Base-by-base conservation (phyloP, 495 filamentous ascomycete genomes). In the Staphylotrichum tortipilum region DNA sequence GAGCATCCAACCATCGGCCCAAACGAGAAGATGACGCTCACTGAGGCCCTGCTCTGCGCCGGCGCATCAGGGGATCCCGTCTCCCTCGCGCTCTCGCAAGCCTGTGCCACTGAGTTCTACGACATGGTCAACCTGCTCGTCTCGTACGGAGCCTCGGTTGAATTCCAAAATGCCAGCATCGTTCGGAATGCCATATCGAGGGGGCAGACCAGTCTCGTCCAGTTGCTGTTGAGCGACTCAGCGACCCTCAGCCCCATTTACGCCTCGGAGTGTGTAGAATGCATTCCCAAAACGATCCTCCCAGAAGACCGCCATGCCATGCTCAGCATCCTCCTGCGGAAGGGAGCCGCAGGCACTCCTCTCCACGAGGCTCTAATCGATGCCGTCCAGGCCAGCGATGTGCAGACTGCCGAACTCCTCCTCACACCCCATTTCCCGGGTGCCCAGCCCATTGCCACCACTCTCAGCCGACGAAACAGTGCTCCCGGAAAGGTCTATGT, bases 101-200 rank as follows among this genome's bases (percentile, higher is more conserved):
- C 72, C 8, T 65, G 62, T 49, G 47, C 55, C 2, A 55, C 63
- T 21, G 63, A 65, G 30, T 72, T 68, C 40, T 63, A 68, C 50
- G 69, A 76, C 39, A 68, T 76, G 71, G 63, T 70, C 10, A 58
- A 60, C 35, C 53, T 76, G n/a, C 53, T 76, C 14, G 53, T 74
- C 9, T 60, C 60, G 10, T 66, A 73, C 41, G 69, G 72, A 0
- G 72, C 70, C 0, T 73, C 73, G 0, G 52, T 76, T 17, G 73
- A 75, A 49, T 72, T 64, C 35, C 61, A 68, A 29, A 65, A 69
- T 29, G 73, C 71, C 30, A 49, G 47, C 3, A 58, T 66, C 15
- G 14, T 76, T 5, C 61, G 65, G 11, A 54, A 57, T 22, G 64
- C 68, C 19, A 55, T 74, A 11, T 58, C 67, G 1, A 61, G 56